phyloP scores from a whole-genome alignment of 1,284 basidiomycete genomes.

The Inonotus obliquus region DNA sequence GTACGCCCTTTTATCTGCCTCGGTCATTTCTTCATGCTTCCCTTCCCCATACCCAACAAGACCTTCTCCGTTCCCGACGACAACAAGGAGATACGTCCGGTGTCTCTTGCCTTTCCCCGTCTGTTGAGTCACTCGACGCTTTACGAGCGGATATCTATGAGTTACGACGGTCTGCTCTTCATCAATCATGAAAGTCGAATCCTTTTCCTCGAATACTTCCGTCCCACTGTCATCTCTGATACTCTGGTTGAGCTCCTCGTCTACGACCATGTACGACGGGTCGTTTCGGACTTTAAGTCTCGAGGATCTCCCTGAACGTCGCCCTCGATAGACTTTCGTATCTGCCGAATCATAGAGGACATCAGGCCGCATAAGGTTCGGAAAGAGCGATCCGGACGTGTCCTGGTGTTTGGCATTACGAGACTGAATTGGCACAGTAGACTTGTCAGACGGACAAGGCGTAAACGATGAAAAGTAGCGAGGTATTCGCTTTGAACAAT shows the following conservation, averaged over 20 bases:
- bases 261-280: slow-evolving; percentile 30
- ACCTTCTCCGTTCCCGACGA: slow-evolving; percentile 85
- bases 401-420: background rate
- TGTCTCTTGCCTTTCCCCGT: slow-evolving; percentile 84
- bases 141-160: slow-evolving; percentile 54
- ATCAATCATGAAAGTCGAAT: slow-evolving; percentile 21
- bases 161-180: slow-evolving; percentile 30
- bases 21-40: slow-evolving; percentile 59
- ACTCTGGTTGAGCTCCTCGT: slow-evolving; percentile 19
- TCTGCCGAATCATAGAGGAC: slow-evolving; percentile 14
- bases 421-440: background rate
- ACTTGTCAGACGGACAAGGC: background rate
- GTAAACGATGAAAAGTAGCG: slow-evolving; percentile 1
- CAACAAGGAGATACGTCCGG: slow-evolving; percentile 61
- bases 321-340: slow-evolving; percentile 3
- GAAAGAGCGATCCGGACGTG: slow-evolving; percentile 1
- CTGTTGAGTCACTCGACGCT: slow-evolving; percentile 69
- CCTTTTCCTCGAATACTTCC: slow-evolving; percentile 18
- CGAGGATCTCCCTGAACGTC: background rate
- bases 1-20: slow-evolving; percentile 65
- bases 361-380: slow-evolving; percentile 18
- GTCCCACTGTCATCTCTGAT: slow-evolving; percentile 18
- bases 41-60: slow-evolving; percentile 90
- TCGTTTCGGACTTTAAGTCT: slow-evolving; percentile 59
- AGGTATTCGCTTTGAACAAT: background rate